These are phyloP conservation scores for Xylariaceae sp. DNA, from an alignment of 2,329 filamentous ascomycete species.

Conservation along the genomic window DNA sequence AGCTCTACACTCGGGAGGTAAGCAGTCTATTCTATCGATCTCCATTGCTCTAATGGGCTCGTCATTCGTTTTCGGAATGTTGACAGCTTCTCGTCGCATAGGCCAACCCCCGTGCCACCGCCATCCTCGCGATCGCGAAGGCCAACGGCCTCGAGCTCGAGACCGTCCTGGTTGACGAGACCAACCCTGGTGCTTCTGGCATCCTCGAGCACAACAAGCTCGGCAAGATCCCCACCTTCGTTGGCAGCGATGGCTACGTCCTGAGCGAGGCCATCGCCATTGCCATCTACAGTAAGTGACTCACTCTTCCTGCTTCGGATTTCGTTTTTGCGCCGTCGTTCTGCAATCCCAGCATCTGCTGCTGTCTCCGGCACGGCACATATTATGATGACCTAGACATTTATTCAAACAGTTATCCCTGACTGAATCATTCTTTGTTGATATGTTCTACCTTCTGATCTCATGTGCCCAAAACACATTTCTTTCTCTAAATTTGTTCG, in stretches of 20 bases:
- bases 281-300: slow-evolving; percentile 87
- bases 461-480: slow-evolving; percentile 30
- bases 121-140: slow-evolving; percentile 91
- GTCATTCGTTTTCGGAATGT: slow-evolving; percentile 16
- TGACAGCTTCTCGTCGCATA: slow-evolving; percentile 39
- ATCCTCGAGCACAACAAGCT: slow-evolving; percentile 83
- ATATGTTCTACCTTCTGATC: slow-evolving; percentile 82
- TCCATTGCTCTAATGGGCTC: slow-evolving; percentile 14
- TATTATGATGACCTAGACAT: slow-evolving; percentile 67
- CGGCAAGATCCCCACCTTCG: slow-evolving; percentile 87
- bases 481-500: slow-evolving; percentile 11
- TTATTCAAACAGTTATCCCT: slow-evolving; percentile 92
- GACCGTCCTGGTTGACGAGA: slow-evolving; percentile 65
- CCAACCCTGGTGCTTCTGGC: slow-evolving; percentile 59
- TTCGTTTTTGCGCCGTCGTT: slow-evolving; percentile 9
- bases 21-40: slow-evolving; percentile 19
- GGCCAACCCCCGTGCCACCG: slow-evolving; percentile 85
- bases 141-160: slow-evolving; percentile 93
- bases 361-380: slow-evolving; percentile 7
- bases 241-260: slow-evolving; percentile 84
- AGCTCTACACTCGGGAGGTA: slow-evolving; percentile 87
- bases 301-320: slow-evolving; percentile 15
- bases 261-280: slow-evolving; percentile 91
- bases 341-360: slow-evolving; percentile 9
- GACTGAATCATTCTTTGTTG: slow-evolving; percentile 87